phyloP scores from a whole-genome alignment of 2,329 filamentous ascomycete species.

The Onygenales sp. region DNA sequence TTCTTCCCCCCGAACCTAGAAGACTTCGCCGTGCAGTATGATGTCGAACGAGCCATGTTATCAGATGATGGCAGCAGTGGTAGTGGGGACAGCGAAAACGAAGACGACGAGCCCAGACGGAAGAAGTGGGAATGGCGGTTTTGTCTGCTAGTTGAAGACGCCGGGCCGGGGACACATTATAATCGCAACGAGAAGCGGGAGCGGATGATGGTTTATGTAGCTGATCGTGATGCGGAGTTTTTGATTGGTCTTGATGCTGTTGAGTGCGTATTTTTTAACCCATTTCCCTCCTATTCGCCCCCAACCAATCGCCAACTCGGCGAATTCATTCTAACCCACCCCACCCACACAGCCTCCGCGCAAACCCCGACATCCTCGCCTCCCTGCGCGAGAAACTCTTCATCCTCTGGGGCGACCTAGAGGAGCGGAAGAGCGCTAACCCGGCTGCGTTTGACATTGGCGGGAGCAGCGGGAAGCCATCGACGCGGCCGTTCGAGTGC shows the following conservation, averaged over 20 bases:
- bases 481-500: conserved; percentile 54
- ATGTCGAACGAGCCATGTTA: conserved; percentile 42
- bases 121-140: conserved; percentile 75
- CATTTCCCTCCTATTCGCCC: conserved; percentile 1
- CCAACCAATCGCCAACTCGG: not conserved
- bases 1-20: conserved; percentile 62
- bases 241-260: conserved; percentile 47
- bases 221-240: conserved; percentile 47
- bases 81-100: conserved; percentile 16
- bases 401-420: conserved; percentile 75
- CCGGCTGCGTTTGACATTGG: conserved; percentile 13
- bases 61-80: conserved; percentile 27
- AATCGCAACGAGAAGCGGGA: conserved; percentile 29
- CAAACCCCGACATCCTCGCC: conserved; percentile 40
- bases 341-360: conserved; percentile 42
- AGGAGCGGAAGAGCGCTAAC: conserved; percentile 53
- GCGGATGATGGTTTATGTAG: conserved; percentile 59
- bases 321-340: not conserved
- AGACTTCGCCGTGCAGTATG: conserved; percentile 54
- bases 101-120: conserved; percentile 1
- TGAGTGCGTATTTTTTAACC: conserved; percentile 31
- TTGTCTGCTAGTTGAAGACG: conserved; percentile 67
- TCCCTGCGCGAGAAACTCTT: conserved; percentile 61
- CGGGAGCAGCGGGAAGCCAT: conserved; percentile 30
- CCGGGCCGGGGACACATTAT: conserved; percentile 24